Conservation (phyloP, 257 asterid genomes). For the Ehretia macrophylla region DNA sequence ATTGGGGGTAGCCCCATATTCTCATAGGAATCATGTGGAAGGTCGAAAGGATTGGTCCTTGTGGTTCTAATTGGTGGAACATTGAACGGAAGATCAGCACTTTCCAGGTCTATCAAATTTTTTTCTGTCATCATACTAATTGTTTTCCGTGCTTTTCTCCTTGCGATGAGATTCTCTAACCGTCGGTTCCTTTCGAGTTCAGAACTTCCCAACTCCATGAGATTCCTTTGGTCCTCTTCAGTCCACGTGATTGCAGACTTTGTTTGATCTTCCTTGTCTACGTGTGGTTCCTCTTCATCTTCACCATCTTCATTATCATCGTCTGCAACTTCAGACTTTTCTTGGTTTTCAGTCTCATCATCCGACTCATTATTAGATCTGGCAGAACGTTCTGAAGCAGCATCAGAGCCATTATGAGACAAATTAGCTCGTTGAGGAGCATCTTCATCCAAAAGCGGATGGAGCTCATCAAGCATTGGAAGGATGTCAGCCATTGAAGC, state of each 20-base stretch:
- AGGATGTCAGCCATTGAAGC: slow-evolving; percentile 91
- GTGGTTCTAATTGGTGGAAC: slow-evolving; percentile 62
- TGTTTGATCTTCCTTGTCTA: slow-evolving; percentile 41
- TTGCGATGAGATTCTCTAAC: slow-evolving; percentile 78
- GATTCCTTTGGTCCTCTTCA: slow-evolving; percentile 92
- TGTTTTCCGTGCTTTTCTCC: slow-evolving; percentile 68
- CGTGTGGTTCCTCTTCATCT: slow-evolving; percentile 48
- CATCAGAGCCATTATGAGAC: slow-evolving; percentile 46
- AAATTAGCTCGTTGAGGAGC: slow-evolving; percentile 33
- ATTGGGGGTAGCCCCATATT: slow-evolving; percentile 58
- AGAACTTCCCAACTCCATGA: slow-evolving; percentile 81
- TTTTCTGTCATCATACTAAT: slow-evolving; percentile 46
- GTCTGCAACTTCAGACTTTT: slow-evolving; percentile 42
- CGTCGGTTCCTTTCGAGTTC: slow-evolving; percentile 85
- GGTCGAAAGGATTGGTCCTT: slow-evolving; percentile 69
- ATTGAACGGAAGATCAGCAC: slow-evolving; percentile 53
- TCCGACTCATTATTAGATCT: slow-evolving; percentile 45
- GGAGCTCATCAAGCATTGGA: slow-evolving; percentile 90
- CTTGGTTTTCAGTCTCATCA: slow-evolving; percentile 49
- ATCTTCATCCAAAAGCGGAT: slow-evolving; percentile 71
- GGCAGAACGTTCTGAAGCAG: slow-evolving; percentile 35
- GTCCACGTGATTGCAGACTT: slow-evolving; percentile 76
- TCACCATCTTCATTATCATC: slow-evolving; percentile 58
- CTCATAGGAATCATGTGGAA: slow-evolving; percentile 41
- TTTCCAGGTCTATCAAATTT: slow-evolving; percentile 78